A percentile compares a stretch with the other conserved stretches of the same genome.
Evolutionary conservation across 2,329 filamentous ascomycete genomes (phyloP).

Genomic region (Thelonectria discophora): DNA sequence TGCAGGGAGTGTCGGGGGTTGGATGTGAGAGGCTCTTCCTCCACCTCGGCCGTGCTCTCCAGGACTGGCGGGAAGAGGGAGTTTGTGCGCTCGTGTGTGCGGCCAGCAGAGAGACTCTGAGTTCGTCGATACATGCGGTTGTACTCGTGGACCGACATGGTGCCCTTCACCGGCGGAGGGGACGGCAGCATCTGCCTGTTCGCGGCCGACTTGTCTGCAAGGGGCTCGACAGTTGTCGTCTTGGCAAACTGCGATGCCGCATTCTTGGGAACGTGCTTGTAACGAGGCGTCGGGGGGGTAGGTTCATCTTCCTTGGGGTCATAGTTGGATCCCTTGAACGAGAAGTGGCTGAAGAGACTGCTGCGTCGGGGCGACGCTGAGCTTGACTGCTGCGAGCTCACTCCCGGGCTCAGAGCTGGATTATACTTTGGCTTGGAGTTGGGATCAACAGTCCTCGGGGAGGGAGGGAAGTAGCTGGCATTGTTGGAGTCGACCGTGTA

Average conservation of each 20-base stretch:
- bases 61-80: conserved; percentile 52
- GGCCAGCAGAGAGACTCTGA: conserved; percentile 47
- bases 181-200: conserved; percentile 54
- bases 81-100: not conserved
- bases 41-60: conserved; percentile 48
- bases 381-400: conserved; percentile 17
- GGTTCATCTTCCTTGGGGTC: conserved; percentile 33
- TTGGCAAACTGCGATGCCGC: conserved; percentile 64
- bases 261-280: conserved; percentile 62
- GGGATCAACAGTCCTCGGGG: conserved; percentile 2
- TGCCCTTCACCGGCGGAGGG: conserved; percentile 37
- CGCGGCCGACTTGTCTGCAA: conserved; percentile 45
- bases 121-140: conserved; percentile 49
- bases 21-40: conserved; percentile 34
- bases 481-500: not conserved
- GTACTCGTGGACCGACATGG: conserved; percentile 47
- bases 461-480: not conserved
- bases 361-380: conserved; percentile 29
- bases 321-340: conserved; percentile 41
- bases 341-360: conserved; percentile 37
- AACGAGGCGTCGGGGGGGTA: conserved; percentile 35
- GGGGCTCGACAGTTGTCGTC: conserved; percentile 58
- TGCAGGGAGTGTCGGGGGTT: conserved; percentile 47
- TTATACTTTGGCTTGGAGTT: not conserved
- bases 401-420: not conserved